Evolutionary conservation across 768 basidiomycete genomes (phyloP).

Genomic region (Leccinum longicurvipes): DNA sequence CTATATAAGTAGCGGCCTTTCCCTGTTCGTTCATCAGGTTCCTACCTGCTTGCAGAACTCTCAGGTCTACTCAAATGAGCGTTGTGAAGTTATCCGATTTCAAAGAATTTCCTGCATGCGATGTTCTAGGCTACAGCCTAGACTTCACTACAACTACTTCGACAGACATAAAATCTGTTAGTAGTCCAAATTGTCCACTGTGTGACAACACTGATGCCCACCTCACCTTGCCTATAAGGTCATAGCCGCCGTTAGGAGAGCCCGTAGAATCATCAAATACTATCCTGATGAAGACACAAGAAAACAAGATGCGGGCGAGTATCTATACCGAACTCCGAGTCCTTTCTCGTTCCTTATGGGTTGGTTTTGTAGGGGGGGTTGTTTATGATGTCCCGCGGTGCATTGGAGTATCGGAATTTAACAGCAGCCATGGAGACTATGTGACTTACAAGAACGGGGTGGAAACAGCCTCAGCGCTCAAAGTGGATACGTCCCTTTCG

Average conservation of each 20-base stretch:
- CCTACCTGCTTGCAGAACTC: not conserved
- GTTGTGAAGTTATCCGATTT: not conserved
- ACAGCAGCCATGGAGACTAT: not conserved
- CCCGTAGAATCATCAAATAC: not conserved
- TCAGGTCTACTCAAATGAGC: not conserved
- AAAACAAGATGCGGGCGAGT: not conserved
- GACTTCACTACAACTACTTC: not conserved
- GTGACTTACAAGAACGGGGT: not conserved
- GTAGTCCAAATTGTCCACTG: not conserved
- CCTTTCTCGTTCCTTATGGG: not conserved
- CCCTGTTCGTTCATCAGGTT: too few species aligned
- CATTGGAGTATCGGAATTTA: not conserved
- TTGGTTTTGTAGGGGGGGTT: not conserved
- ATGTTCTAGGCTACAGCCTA: conserved; percentile 5
- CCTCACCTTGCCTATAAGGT: not conserved
- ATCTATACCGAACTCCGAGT: not conserved
- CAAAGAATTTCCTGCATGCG: conserved; percentile 1
- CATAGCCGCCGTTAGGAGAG: not conserved
- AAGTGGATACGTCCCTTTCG: not conserved
- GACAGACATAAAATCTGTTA: not conserved
- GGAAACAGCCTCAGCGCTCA: not conserved
- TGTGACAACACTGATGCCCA: not conserved
- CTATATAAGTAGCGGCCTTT: not conserved
- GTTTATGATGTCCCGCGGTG: not conserved
- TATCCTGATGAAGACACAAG: not conserved